A percentile compares a stretch with the other conserved stretches of the same genome.
phyloP scores from a whole-genome alignment of 768 basidiomycete genomes.

The Flagelloscypha sp. region DNA sequence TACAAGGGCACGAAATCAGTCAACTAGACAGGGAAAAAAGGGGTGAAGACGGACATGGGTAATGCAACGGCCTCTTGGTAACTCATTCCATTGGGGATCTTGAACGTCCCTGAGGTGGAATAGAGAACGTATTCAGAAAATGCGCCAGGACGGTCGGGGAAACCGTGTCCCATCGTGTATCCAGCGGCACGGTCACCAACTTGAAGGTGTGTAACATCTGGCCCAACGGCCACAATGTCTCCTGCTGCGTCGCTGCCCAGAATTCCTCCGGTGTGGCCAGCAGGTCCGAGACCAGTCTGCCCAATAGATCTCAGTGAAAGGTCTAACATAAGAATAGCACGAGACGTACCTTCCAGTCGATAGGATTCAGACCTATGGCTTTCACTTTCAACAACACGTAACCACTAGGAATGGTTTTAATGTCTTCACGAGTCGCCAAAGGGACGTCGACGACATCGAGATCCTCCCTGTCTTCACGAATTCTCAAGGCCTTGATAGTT shows the following conservation, averaged over 20 bases:
- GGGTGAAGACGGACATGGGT: no score
- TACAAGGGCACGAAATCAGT: no score
- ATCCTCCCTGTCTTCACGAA: background rate
- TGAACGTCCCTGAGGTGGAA: slow-evolving; percentile 3
- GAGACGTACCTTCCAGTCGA: slow-evolving; percentile 3
- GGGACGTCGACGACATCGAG: background rate
- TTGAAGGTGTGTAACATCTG: slow-evolving; percentile 3
- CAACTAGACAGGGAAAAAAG: no score
- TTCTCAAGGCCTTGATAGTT: slow-evolving; percentile 3
- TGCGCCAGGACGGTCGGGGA: background rate
- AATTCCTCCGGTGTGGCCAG: slow-evolving; percentile 1
- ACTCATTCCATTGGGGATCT: slow-evolving; percentile 1
- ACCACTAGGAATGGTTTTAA: background rate
- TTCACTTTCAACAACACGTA: no score
- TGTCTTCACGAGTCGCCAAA: background rate
- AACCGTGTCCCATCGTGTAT: background rate
- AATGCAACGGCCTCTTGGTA: slow-evolving; percentile 4
- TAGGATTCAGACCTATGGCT: slow-evolving; percentile 3
- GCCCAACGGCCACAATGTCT: slow-evolving; percentile 8
- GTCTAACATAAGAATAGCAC: no score
- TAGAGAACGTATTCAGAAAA: slow-evolving; percentile 4
- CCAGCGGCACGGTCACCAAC: slow-evolving; percentile 8
- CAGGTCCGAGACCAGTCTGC: background rate
- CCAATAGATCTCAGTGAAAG: no score
- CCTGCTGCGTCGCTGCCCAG: slow-evolving; percentile 7